These are phyloP conservation scores for Cordyceps tenuipes DNA, from an alignment of 2,329 filamentous ascomycete genomes.

Conservation along the genomic window DNA sequence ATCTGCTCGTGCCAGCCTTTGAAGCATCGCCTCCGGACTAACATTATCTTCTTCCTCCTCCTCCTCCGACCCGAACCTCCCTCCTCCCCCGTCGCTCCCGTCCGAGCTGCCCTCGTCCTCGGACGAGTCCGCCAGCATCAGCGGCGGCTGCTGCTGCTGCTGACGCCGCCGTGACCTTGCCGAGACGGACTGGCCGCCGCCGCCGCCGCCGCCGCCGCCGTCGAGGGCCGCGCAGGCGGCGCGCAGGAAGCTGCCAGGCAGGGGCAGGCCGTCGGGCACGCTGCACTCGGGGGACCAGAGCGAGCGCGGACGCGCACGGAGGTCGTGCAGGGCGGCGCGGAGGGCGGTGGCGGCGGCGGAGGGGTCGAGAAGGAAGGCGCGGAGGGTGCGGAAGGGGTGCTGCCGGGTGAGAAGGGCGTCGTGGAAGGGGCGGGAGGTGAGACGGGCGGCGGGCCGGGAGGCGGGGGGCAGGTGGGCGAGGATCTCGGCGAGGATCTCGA, in stretches of 20 bases:
- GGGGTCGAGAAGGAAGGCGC: constrained; percentile 22
- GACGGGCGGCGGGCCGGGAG: constrained; percentile 20
- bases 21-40: background rate
- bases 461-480: constrained; percentile 19
- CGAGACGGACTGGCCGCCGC: no score
- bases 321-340: constrained; percentile 16
- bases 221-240: constrained; percentile 23
- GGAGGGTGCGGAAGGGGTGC: constrained; percentile 21
- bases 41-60: constrained; percentile 8
- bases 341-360: constrained; percentile 19
- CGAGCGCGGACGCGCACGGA: constrained; percentile 17
- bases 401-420: constrained; percentile 22
- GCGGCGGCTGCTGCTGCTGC: background rate
- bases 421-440: constrained; percentile 26
- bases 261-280: constrained; percentile 22
- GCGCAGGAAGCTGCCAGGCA: constrained; percentile 25
- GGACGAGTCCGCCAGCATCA: background rate
- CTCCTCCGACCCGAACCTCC: background rate
- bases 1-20: constrained; percentile 17
- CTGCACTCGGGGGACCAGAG: constrained; percentile 30
- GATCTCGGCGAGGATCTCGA: constrained; percentile 24
- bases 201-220: constrained; percentile 16
- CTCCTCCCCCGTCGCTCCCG: background rate
- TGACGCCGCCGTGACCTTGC: background rate
- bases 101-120: background rate